Conservation (phyloP, 176 grass and related monocot genomes). For the Oryza meyeriana region DNA sequence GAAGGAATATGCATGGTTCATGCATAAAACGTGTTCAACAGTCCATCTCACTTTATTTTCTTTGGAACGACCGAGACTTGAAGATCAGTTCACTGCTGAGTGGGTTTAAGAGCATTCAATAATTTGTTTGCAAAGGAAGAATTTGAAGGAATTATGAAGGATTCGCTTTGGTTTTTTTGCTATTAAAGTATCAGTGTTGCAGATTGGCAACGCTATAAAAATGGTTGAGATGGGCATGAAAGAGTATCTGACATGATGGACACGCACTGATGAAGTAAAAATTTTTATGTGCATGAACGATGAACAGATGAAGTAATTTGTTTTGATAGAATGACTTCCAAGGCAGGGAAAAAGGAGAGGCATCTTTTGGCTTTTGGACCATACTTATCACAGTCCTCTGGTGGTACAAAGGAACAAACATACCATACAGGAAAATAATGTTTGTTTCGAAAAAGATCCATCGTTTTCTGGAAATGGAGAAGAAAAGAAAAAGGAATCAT, state of each 20-base stretch:
- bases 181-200: not conserved
- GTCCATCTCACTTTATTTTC: not conserved
- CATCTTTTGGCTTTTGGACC: slow-evolving; percentile 8
- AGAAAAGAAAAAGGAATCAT: not conserved
- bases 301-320: not conserved
- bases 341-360: not conserved
- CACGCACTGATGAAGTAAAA: not conserved
- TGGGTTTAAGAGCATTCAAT: not conserved
- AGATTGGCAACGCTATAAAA: not conserved
- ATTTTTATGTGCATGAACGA: not conserved
- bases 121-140: not conserved
- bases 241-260: not conserved
- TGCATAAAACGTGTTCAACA: not conserved
- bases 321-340: not conserved
- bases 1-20: not conserved
- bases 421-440: slow-evolving; percentile 8
- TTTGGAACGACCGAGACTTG: not conserved
- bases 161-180: not conserved
- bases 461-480: not conserved
- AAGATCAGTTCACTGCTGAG: not conserved
- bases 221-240: not conserved
- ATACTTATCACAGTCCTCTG: not conserved
- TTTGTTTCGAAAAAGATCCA: not conserved
- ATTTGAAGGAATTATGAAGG: not conserved
- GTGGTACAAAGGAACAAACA: slow-evolving; percentile 3